These are phyloP conservation scores for Phanerochaete sordida DNA, from an alignment of 768 basidiomycete genomes.

Conservation along the genomic window DNA sequence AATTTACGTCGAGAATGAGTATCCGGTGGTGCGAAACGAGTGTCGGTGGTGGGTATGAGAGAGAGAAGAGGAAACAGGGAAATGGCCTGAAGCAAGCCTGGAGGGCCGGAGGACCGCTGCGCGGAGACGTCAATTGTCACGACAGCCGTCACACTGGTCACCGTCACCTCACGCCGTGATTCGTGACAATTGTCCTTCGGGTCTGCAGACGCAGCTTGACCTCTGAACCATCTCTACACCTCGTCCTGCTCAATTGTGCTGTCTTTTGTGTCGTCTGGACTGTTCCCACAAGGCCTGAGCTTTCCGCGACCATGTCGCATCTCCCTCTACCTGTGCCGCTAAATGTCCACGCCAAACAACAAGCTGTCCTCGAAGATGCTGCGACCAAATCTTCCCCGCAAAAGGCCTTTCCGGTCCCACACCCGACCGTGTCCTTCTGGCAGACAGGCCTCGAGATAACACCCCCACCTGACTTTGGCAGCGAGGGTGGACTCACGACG, in stretches of 20 bases:
- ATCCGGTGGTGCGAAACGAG: constrained; percentile 1
- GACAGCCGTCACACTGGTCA: background rate
- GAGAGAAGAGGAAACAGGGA: background rate
- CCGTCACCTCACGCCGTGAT: background rate
- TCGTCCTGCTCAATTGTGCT: background rate
- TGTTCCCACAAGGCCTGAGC: background rate
- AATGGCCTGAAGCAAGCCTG: background rate
- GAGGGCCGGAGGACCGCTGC: background rate
- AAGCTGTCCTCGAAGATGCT: constrained; percentile 13
- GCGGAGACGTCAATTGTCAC: background rate
- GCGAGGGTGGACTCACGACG: constrained; percentile 49
- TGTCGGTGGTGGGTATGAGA: background rate
- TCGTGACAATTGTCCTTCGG: background rate
- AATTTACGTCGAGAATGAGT: background rate
- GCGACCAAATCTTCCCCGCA: constrained; percentile 13
- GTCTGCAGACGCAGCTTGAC: background rate
- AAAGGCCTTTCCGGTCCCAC: constrained; percentile 47
- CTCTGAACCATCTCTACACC: background rate
- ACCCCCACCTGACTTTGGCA: constrained; percentile 65
- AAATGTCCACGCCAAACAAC: constrained; percentile 16
- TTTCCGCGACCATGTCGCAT: background rate
- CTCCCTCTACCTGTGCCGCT: constrained; percentile 15
- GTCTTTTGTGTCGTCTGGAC: too few relatives aligned
- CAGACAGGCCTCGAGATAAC: constrained; percentile 52
- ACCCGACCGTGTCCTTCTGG: constrained; percentile 78